These are phyloP conservation scores for Alectoria sarmentosa DNA, from an alignment of 495 filamentous ascomycete genomes.

Conservation along the genomic window DNA sequence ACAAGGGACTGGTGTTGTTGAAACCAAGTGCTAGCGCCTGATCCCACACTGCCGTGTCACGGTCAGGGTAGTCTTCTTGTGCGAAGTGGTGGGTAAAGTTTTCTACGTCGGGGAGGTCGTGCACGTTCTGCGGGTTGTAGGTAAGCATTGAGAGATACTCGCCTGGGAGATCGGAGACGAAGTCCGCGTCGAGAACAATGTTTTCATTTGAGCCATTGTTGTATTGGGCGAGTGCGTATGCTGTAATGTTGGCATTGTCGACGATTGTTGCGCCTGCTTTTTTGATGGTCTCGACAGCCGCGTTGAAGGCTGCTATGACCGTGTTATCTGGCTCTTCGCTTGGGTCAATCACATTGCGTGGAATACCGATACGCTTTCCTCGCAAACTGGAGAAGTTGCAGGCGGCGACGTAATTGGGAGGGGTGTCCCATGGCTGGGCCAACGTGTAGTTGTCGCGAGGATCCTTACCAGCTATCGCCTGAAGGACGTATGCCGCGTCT, in stretches of 20 bases:
- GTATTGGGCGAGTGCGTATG: constrained; percentile 39
- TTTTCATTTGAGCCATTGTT: constrained; percentile 27
- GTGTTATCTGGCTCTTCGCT: constrained; percentile 25
- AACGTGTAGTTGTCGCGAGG: constrained; percentile 45
- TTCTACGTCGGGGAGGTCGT: constrained; percentile 35
- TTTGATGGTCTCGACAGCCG: constrained; percentile 35
- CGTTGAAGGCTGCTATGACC: constrained; percentile 40
- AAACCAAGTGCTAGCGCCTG: constrained; percentile 33
- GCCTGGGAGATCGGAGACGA: constrained; percentile 35
- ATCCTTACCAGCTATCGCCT: constrained; percentile 54
- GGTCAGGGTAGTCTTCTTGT: constrained; percentile 42
- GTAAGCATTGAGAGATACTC: constrained; percentile 41
- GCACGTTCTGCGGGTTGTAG: constrained; percentile 42
- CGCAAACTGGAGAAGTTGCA: constrained; percentile 41
- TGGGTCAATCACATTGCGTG: constrained; percentile 39
- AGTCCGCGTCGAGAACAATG: constrained; percentile 40
- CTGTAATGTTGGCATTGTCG: constrained; percentile 47
- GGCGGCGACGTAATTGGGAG: constrained; percentile 46
- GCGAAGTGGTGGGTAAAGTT: constrained; percentile 40
- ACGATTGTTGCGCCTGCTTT: constrained; percentile 46
- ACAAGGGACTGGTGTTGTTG: constrained; percentile 36
- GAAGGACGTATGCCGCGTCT: constrained; percentile 59
- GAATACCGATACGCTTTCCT: constrained; percentile 47
- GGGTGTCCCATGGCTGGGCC: constrained; percentile 38
- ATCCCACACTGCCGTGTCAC: constrained; percentile 45